A percentile compares a stretch with the other conserved stretches of the same genome.
Evolutionary conservation across 2,329 filamentous ascomycete genomes (phyloP).

Genomic region (Hymenoscyphus fraxineus): DNA sequence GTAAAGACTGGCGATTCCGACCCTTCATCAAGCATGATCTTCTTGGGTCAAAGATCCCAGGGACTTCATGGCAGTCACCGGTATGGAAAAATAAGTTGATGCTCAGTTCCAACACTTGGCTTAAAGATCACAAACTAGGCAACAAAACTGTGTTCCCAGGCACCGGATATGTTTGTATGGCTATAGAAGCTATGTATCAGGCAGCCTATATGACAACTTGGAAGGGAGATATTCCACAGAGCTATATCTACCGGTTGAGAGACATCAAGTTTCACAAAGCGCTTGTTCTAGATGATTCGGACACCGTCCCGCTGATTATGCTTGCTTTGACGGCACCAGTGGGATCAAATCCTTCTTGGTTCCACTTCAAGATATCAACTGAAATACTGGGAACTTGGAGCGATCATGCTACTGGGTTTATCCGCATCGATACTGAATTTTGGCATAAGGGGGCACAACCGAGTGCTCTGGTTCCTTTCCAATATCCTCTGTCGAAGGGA

Average conservation of each 20-base stretch:
- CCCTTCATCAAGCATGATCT: conserved; percentile 42
- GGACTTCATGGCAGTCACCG: conserved; percentile 18
- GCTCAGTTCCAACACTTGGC: conserved; percentile 46
- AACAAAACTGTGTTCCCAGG: conserved; percentile 47
- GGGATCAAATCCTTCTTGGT: conserved; percentile 19
- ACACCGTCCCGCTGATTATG: not conserved
- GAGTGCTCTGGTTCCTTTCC: not conserved
- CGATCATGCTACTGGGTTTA: conserved; percentile 13
- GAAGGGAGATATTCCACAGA: not conserved
- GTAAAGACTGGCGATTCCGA: conserved; percentile 44
- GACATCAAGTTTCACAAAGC: conserved; percentile 12
- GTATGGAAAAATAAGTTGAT: conserved; percentile 32
- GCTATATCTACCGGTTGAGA: conserved; percentile 10
- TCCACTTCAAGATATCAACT: conserved; percentile 30
- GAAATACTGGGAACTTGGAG: conserved; percentile 23
- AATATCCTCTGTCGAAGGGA: not conserved
- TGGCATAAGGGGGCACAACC: not conserved
- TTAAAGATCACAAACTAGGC: conserved; percentile 47
- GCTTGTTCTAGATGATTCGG: conserved; percentile 4
- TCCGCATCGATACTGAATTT: conserved; percentile 23
- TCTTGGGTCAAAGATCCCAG: conserved; percentile 34
- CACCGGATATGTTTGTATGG: conserved; percentile 21
- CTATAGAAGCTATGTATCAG: conserved; percentile 19
- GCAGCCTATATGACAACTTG: not conserved
- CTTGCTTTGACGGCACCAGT: not conserved